A percentile compares a stretch with the other conserved stretches of the same genome.
Evolutionary conservation across 1,284 basidiomycete genomes (phyloP).

Genomic region (Abortiporus biennis): DNA sequence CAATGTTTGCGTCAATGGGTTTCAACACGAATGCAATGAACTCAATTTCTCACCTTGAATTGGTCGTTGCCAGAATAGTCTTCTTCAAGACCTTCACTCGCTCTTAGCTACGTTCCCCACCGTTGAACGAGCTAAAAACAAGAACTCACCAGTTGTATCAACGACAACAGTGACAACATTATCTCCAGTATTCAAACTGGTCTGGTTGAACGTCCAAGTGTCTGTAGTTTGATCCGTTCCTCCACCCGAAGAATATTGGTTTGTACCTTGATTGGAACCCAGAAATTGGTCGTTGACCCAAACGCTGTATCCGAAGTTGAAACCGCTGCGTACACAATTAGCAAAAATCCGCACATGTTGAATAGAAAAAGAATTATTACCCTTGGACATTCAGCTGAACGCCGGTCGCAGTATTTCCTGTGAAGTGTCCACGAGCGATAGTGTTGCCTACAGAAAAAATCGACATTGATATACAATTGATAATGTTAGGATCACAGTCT

Average conservation of each 20-base stretch:
- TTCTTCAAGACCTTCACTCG: constrained; percentile 14
- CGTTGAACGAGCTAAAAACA: not conserved
- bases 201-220: constrained; percentile 21
- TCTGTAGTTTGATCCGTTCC: constrained; percentile 18
- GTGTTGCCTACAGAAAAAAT: too few species aligned
- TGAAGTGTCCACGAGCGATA: constrained; percentile 39
- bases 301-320: constrained; percentile 37
- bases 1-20: constrained; percentile 23
- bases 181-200: constrained; percentile 24
- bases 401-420: constrained; percentile 29
- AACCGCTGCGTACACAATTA: constrained; percentile 25
- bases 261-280: constrained; percentile 33
- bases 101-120: not conserved
- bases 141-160: constrained; percentile 25
- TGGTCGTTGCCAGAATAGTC: constrained; percentile 19
- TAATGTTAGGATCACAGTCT: not conserved
- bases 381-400: constrained; percentile 38
- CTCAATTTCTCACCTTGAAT: constrained; percentile 16
- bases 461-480: constrained; percentile 3
- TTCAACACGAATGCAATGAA: constrained; percentile 15
- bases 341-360: not conserved
- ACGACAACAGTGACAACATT: constrained; percentile 28
- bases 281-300: constrained; percentile 40
- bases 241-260: constrained; percentile 13
- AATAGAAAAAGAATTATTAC: constrained; percentile 16